Conservation (phyloP, 495 filamentous ascomycete species). For the Neurospora pannonica region DNA sequence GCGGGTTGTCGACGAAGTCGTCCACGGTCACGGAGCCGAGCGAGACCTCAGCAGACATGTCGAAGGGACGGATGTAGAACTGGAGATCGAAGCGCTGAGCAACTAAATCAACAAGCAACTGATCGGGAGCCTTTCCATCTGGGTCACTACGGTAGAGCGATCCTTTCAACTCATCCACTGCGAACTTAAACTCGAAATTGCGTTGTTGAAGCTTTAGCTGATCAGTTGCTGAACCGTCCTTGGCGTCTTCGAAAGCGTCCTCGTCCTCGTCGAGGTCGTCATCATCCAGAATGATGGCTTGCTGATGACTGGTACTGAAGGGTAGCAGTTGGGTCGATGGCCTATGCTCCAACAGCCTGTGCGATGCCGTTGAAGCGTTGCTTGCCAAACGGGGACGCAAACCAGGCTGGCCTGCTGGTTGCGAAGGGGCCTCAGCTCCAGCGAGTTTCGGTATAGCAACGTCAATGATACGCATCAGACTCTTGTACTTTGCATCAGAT, state of each 20-base stretch:
- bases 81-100: constrained; percentile 83
- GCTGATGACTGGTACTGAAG: constrained; percentile 49
- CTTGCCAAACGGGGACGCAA: constrained; percentile 46
- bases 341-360: constrained; percentile 18
- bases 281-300: constrained; percentile 69
- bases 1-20: constrained; percentile 82
- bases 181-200: constrained; percentile 92
- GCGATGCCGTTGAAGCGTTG: constrained; percentile 26
- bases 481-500: constrained; percentile 93
- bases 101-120: constrained; percentile 79
- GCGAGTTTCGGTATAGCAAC: constrained; percentile 85
- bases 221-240: constrained; percentile 48
- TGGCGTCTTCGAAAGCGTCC: constrained; percentile 50
- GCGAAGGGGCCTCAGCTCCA: constrained; percentile 31
- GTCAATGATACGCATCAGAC: constrained; percentile 89
- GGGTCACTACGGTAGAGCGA: constrained; percentile 83
- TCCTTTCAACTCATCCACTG: constrained; percentile 83
- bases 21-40: constrained; percentile 84
- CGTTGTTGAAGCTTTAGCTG: constrained; percentile 71
- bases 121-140: constrained; percentile 64
- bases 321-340: constrained; percentile 31
- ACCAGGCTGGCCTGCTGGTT: constrained; percentile 22
- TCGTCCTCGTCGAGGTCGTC: constrained; percentile 62
- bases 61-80: constrained; percentile 77
- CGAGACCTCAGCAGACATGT: constrained; percentile 84